Base-by-base conservation (phyloP, 1,139 yeast species). In the Yamadazyma oceani region DNA sequence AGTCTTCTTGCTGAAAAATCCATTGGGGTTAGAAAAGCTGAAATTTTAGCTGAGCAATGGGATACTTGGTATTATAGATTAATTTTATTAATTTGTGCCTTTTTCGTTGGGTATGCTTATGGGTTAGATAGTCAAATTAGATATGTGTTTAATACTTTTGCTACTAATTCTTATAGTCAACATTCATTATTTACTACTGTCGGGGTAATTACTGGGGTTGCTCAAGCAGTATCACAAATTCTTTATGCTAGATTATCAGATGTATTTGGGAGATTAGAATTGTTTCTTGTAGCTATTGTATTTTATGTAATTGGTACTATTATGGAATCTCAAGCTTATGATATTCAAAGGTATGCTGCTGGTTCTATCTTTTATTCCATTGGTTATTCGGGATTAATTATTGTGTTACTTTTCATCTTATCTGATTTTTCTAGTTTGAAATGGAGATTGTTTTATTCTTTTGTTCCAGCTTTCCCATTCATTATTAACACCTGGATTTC, bases 401-500 rank as follows among this genome's bases (percentile, higher is more conserved):
- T 83, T 35, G 59, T 78, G 38, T 58, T 81, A 36, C 73, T 78
- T 48, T 61, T 83, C 34, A 66, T 82, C 36, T 58, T 79, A 38
- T 80, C 85, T 6, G 92, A 84, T 57, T 69, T 77, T 51, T 80
- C 90, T 10, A 63, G 70, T 42, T 67, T 83, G 51, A 80, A 78
- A 57, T 82, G 88, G 85, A 78, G 92, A 63, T 68, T 83, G 46
- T 66, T 75, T 36, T 71, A 70, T 45, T 73, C 80, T 19, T 75
- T 81, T 48, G 66, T 80, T 22, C 87, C 89, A 14, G 76, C 85
- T 2, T 64, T 76, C 50, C 90, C 92, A 3, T 80, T 73, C 49
- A 76, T 84, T 45, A 80, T 85, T 58, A 84, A 81, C 55, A 81
- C 90, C n/a, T 85, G 92, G 92, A 68, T 82, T 36, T 62, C 81